These are phyloP conservation scores for Leccinellum albellum DNA, from an alignment of 768 basidiomycete species.

Conservation along the genomic window DNA sequence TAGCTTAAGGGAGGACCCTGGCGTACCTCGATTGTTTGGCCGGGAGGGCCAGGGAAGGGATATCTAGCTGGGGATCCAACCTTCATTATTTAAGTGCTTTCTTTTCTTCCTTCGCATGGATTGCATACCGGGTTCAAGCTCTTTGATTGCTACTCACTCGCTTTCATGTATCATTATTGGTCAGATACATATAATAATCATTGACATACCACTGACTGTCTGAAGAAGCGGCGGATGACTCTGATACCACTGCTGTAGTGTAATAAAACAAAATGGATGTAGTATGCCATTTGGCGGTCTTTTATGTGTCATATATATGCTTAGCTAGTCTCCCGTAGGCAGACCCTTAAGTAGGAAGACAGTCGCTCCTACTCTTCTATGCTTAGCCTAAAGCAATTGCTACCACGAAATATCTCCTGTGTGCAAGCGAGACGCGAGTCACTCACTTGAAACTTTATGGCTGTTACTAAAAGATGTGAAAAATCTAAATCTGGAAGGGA, in stretches of 20 bases:
- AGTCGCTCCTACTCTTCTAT: too few relatives aligned
- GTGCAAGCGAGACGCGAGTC: neutral
- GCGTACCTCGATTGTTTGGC: slow-evolving; percentile 24
- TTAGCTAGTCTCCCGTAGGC: too few relatives aligned
- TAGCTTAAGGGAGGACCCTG: slow-evolving; percentile 16
- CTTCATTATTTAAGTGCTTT: neutral
- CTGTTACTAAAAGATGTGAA: neutral
- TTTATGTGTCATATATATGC: too few relatives aligned
- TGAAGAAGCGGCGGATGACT: neutral
- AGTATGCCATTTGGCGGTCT: too few relatives aligned
- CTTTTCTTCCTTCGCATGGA: neutral
- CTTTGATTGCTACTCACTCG: slow-evolving; percentile 1
- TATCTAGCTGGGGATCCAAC: slow-evolving; percentile 13
- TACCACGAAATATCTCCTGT: neutral
- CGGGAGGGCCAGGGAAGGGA: slow-evolving; percentile 25
- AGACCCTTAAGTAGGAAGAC: too few relatives aligned
- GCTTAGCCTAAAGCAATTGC: neutral
- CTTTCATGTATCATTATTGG: slow-evolving; percentile 15
- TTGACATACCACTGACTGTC: neutral
- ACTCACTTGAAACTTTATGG: neutral
- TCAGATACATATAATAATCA: neutral
- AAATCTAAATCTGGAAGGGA: neutral
- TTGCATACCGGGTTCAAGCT: neutral
- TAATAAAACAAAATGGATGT: too few relatives aligned
- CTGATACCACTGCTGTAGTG: too few relatives aligned